phyloP scores from a whole-genome alignment of 2,329 filamentous ascomycete species.

The Ophiostoma australiae region DNA sequence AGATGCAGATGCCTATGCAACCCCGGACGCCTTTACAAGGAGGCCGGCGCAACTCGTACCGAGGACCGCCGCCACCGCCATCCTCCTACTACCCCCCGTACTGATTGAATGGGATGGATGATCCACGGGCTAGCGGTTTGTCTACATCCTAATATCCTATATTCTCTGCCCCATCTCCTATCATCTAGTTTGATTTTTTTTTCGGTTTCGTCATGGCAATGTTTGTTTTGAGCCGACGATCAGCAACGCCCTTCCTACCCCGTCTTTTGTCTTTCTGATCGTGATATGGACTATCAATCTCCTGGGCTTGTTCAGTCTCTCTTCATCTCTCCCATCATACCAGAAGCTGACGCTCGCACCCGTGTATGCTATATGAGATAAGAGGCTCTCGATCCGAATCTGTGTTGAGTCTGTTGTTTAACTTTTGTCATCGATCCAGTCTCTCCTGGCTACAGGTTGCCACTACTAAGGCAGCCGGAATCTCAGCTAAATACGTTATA shows the following conservation, averaged over 20 bases:
- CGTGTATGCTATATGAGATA: neutral
- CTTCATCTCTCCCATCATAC: neutral
- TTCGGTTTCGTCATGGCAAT: neutral
- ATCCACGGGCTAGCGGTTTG: neutral
- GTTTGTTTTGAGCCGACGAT: constrained; percentile 7
- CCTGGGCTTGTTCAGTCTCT: neutral
- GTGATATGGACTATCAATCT: neutral
- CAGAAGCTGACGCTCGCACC: neutral
- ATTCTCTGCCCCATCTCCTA: neutral
- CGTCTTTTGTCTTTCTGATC: neutral
- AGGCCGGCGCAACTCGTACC: constrained; percentile 22
- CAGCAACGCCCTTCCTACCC: neutral
- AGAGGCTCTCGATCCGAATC: neutral
- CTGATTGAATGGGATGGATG: neutral
- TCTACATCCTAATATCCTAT: neutral
- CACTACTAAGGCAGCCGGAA: too few relatives aligned
- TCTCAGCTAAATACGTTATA: neutral
- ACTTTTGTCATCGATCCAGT: neutral
- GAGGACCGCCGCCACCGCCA: constrained; percentile 21
- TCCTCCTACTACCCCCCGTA: constrained; percentile 23
- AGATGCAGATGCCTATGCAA: neutral
- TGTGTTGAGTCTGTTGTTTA: neutral
- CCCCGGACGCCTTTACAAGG: constrained; percentile 22
- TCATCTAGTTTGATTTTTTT: neutral
- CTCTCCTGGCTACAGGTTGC: neutral